These are phyloP conservation scores for Starmerella potacharoeniae DNA, from an alignment of 805 yeast species.

Conservation along the genomic window DNA sequence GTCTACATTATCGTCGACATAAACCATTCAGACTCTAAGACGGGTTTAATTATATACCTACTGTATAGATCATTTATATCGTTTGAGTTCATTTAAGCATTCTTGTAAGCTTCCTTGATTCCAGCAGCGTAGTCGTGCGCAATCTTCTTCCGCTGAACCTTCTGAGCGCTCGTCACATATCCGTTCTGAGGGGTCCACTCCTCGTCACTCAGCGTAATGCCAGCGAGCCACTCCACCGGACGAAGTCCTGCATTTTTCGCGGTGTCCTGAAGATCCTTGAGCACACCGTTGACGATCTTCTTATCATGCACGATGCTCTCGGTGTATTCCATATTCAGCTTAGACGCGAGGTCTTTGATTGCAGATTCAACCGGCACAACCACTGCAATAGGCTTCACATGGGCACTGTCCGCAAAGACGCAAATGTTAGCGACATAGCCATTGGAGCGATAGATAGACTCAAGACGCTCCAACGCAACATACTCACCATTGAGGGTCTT, in stretches of 20 bases:
- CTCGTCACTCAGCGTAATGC: constrained; percentile 64
- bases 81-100: constrained; percentile 11
- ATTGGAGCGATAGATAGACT: constrained; percentile 79
- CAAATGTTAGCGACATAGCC: constrained; percentile 68
- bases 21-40: background rate
- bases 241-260: constrained; percentile 70
- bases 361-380: constrained; percentile 68
- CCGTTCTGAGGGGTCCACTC: constrained; percentile 99
- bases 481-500: constrained; percentile 96
- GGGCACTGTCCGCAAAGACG: constrained; percentile 79
- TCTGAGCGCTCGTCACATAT: constrained; percentile 88
- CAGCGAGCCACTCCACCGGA: constrained; percentile 77
- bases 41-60: background rate
- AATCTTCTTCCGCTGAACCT: constrained; percentile 87
- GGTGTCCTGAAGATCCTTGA: constrained; percentile 52
- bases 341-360: constrained; percentile 48
- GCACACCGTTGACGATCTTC: constrained; percentile 44
- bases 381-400: constrained; percentile 87
- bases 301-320: constrained; percentile 42
- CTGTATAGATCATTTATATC: background rate
- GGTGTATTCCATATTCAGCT: constrained; percentile 43
- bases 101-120: constrained; percentile 53
- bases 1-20: too few species aligned
- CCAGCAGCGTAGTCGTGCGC: constrained; percentile 52
- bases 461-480: constrained; percentile 91